A percentile compares a stretch with the other conserved stretches of the same genome.
These are phyloP conservation scores for Hippophae rhamnoides DNA, from an alignment of 306 rosid genomes.

Conservation along the genomic window DNA sequence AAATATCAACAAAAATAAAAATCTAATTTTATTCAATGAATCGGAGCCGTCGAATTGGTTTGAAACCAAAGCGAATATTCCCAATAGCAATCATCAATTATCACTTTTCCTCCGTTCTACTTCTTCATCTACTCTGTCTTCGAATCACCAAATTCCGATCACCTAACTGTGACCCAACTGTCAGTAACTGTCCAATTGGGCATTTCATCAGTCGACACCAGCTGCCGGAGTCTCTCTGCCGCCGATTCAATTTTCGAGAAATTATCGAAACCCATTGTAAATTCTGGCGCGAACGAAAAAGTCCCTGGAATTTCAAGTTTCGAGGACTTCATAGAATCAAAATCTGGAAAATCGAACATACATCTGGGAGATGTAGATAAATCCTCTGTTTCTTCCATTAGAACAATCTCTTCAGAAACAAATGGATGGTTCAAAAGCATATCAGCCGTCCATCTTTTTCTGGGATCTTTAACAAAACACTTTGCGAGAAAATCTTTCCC, in stretches of 20 bases:
- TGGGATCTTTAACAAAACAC: slow-evolving; percentile 60
- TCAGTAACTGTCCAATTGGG: slow-evolving; percentile 39
- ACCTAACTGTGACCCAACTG: slow-evolving; percentile 45
- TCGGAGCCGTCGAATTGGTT: slow-evolving; percentile 9
- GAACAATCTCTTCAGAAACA: slow-evolving; percentile 12
- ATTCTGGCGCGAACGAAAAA: slow-evolving; percentile 24
- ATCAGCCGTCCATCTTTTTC: slow-evolving; percentile 67
- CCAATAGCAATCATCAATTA: not conserved
- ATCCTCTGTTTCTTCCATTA: slow-evolving; percentile 1
- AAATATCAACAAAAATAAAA: not conserved
- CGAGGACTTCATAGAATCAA: slow-evolving; percentile 29
- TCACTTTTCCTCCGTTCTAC: not conserved
- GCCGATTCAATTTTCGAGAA: slow-evolving; percentile 8
- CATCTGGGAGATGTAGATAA: slow-evolving; percentile 35
- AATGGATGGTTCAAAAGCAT: slow-evolving; percentile 66
- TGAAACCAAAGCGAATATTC: not conserved
- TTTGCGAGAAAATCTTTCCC: slow-evolving; percentile 54
- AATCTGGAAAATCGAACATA: slow-evolving; percentile 55
- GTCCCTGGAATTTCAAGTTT: slow-evolving; percentile 1
- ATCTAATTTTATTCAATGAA: slow-evolving; percentile 14
- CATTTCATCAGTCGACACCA: slow-evolving; percentile 15
- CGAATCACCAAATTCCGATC: slow-evolving; percentile 12
- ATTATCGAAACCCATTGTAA: slow-evolving; percentile 1
- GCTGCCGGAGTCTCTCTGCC: slow-evolving; percentile 26
- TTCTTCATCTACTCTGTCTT: too few species aligned